Conservation (phyloP, 345 rosid species). For the Euphorbia pulcherrima region DNA sequence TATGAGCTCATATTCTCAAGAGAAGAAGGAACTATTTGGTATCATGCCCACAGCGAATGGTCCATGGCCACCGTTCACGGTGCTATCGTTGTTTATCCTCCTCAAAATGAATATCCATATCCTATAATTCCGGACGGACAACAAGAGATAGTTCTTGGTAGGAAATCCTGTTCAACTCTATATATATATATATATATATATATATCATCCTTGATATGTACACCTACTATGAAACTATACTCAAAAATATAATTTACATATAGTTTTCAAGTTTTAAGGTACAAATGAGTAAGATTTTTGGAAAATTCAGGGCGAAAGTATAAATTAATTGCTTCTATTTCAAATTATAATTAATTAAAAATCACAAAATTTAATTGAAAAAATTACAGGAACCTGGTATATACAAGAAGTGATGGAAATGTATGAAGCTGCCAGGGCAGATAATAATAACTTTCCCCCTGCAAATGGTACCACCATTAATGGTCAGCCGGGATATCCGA, state of each 20-base stretch:
- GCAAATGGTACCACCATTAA: conserved; percentile 38
- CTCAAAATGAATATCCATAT: conserved; percentile 10
- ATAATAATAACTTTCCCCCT: conserved; percentile 37
- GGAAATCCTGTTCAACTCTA: no score
- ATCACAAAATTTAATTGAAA: neutral
- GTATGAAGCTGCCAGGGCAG: conserved; percentile 10
- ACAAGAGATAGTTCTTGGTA: conserved; percentile 13
- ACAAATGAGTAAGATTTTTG: no score
- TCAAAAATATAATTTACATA: no score
- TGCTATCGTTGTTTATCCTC: conserved; percentile 31
- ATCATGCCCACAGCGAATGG: conserved; percentile 90
- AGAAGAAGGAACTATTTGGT: conserved; percentile 86
- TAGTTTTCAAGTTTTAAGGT: no score
- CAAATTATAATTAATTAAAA: no score
- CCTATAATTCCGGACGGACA: conserved; percentile 3
- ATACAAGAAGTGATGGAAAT: conserved; percentile 28
- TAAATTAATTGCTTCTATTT: no score
- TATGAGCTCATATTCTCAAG: conserved; percentile 47
- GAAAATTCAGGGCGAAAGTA: no score
- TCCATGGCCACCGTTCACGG: conserved; percentile 83
- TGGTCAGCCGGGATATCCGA: conserved; percentile 37
- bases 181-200: no score
- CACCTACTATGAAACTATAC: no score
- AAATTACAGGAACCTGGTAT: conserved; percentile 32
- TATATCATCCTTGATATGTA: no score